Percentiles rank a stretch among this genome's conserved stretches.
These are phyloP conservation scores for Thozetella sp. DNA, from an alignment of 495 filamentous ascomycete species.

Conservation along the genomic window DNA sequence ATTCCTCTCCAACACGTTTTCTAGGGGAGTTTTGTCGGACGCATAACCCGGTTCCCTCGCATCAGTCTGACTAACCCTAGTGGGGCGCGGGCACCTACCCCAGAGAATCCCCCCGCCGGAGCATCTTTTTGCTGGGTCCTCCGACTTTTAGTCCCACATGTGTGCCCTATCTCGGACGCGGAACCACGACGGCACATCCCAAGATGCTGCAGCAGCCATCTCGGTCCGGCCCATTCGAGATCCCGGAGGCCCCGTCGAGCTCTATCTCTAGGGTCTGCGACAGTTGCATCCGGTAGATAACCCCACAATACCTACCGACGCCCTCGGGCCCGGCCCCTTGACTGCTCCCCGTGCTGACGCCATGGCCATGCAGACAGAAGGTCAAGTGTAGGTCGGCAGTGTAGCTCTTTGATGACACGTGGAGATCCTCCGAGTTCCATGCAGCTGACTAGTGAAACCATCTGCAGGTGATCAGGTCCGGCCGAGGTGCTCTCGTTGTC, in stretches of 20 bases:
- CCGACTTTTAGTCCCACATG: not conserved
- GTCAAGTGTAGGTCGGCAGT: not conserved
- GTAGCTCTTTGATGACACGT: not conserved
- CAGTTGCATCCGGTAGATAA: not conserved
- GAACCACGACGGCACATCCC: not conserved
- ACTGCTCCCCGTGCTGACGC: not conserved
- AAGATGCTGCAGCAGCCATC: not conserved
- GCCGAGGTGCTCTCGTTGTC: conserved; percentile 23
- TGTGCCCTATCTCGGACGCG: not conserved
- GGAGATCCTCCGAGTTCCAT: not conserved
- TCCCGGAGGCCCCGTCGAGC: not conserved
- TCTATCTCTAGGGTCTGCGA: not conserved
- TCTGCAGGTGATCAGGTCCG: conserved; percentile 13
- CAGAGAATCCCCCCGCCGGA: not conserved
- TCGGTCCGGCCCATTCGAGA: too few relatives aligned
- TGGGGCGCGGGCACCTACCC: not conserved
- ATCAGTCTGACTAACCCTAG: too few relatives aligned
- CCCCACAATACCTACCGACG: not conserved
- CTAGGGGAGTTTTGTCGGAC: too few relatives aligned
- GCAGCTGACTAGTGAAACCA: not conserved
- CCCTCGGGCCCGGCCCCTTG: not conserved
- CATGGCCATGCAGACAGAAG: not conserved
- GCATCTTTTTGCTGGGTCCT: not conserved
- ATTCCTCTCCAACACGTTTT: not conserved
- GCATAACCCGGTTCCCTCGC: too few relatives aligned